Conservation (phyloP, 768 basidiomycete genomes). For the Podaxis sp. region DNA sequence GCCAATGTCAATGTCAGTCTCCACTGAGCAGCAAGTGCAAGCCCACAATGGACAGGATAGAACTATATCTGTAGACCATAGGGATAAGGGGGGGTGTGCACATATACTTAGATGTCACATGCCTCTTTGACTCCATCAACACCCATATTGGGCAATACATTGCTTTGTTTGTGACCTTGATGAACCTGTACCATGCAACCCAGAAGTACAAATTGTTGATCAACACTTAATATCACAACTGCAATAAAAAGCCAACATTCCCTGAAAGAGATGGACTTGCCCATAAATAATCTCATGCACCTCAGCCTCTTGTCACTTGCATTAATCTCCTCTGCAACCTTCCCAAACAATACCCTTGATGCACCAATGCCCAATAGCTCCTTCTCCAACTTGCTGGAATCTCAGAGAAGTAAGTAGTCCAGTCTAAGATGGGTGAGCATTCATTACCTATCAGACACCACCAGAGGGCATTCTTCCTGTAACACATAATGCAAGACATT, state of each 20-base stretch:
- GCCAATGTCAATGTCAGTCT: background rate
- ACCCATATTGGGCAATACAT: constrained; percentile 94
- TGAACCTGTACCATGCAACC: too few relatives aligned
- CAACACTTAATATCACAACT: background rate
- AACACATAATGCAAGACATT: background rate
- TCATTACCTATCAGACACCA: constrained; percentile 91
- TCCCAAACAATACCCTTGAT: constrained; percentile 64
- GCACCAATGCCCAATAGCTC: constrained; percentile 81
- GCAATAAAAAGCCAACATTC: background rate
- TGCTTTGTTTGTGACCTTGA: constrained; percentile 95
- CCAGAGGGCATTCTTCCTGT: constrained; percentile 85
- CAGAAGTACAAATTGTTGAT: too few relatives aligned
- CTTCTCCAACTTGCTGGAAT: constrained; percentile 87
- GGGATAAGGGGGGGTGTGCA: constrained; percentile 23
- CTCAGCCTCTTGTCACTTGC: constrained; percentile 53
- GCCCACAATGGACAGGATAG: constrained; percentile 89
- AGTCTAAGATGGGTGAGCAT: constrained; percentile 86
- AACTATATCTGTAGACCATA: constrained; percentile 82
- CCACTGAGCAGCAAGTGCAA: constrained; percentile 82
- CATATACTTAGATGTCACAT: constrained; percentile 77
- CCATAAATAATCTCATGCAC: constrained; percentile 87
- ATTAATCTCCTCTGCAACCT: constrained; percentile 71
- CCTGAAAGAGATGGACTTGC: constrained; percentile 38
- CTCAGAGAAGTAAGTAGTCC: constrained; percentile 90
- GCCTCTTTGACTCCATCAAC: constrained; percentile 85